phyloP scores from a whole-genome alignment of 352 stramenopile genomes.

The Phytopythium litorale region DNA sequence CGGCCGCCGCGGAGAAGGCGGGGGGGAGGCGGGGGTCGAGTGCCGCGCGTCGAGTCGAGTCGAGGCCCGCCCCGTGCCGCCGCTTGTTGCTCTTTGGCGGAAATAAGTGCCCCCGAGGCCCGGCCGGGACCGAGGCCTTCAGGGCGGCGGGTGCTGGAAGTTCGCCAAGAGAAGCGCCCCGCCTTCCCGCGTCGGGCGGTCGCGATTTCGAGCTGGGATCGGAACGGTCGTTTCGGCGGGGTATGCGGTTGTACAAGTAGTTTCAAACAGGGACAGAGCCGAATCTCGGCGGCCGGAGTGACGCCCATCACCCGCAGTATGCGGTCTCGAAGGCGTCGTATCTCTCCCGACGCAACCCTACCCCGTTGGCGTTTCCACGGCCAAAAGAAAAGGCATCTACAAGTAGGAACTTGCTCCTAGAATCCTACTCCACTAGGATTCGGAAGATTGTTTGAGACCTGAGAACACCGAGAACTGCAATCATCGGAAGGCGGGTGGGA shows the following conservation, averaged over 20 bases:
- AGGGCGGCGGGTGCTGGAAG: neutral
- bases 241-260: no score
- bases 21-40: neutral
- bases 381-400: neutral
- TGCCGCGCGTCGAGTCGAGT: neutral
- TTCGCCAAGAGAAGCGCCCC: neutral
- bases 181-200: neutral
- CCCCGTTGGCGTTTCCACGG: neutral
- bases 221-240: no score
- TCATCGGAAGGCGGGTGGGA: no score
- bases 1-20: neutral
- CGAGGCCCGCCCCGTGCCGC: neutral
- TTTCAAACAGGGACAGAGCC: no score
- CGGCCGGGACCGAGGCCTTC: no score
- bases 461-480: no score
- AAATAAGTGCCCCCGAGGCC: conserved; percentile 10
- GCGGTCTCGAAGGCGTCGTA: neutral
- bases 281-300: no score
- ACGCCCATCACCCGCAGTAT: neutral
- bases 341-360: neutral
- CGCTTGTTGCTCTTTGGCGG: conserved; percentile 2
- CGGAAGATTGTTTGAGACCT: no score
- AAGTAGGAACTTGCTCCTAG: no score
- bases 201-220: no score
- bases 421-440: no score